phyloP scores from a whole-genome alignment of 1,139 yeast species.

The Hyphopichia pseudoburtonii region DNA sequence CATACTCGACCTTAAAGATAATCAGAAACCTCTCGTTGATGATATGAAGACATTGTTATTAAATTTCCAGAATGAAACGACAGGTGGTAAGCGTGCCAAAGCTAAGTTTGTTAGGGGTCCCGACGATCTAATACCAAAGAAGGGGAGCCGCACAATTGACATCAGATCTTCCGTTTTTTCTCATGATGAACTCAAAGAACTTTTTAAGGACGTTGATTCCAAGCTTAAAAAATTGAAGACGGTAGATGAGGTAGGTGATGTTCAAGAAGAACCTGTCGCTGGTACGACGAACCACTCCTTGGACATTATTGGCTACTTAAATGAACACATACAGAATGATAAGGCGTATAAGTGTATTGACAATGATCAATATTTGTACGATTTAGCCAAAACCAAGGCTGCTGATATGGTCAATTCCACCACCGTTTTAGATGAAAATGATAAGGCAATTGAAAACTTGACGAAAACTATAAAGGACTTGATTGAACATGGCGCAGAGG shows the following conservation, averaged over 20 bases:
- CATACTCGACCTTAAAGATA: constrained; percentile 26
- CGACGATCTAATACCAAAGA: constrained; percentile 5
- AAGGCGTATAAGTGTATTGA: constrained; percentile 23
- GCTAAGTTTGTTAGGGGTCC: constrained; percentile 5
- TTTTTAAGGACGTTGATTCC: constrained; percentile 21
- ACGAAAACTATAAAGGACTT: constrained; percentile 26
- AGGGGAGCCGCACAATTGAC: constrained; percentile 15
- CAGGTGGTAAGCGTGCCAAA: constrained; percentile 15
- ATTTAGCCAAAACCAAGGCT: constrained; percentile 16
- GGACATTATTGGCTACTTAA: constrained; percentile 18
- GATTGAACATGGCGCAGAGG: constrained; percentile 28
- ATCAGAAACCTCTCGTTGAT: constrained; percentile 39
- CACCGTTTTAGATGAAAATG: constrained; percentile 31
- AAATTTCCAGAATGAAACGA: constrained; percentile 23
- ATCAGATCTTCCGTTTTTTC: constrained; percentile 20
- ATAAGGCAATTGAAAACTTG: constrained; percentile 27
- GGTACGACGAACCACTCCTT: constrained; percentile 7
- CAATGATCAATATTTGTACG: constrained; percentile 23
- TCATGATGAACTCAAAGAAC: constrained; percentile 16
- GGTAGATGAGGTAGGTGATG: constrained; percentile 11
- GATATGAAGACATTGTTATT: constrained; percentile 28
- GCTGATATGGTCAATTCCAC: constrained; percentile 14
- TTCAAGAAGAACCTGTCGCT: not conserved
- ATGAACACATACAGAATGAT: constrained; percentile 24
- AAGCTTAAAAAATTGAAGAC: constrained; percentile 12